Evolutionary conservation across 2,329 filamentous ascomycete species (phyloP).

Genomic region (Juglanconis juglandina): DNA sequence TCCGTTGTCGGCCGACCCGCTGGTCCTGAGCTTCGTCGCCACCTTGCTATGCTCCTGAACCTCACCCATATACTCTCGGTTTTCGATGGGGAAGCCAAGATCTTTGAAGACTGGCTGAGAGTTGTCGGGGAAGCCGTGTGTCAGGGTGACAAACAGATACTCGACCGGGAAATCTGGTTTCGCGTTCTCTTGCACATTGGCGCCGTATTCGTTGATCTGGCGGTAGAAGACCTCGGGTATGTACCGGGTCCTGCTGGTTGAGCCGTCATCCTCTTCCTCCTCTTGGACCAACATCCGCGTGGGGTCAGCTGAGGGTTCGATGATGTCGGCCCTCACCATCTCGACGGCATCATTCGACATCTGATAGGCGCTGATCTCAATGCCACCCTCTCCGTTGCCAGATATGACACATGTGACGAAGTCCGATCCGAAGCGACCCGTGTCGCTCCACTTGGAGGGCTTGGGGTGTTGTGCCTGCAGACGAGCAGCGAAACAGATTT

Average conservation of each 20-base stretch:
- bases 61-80: slow-evolving; percentile 81
- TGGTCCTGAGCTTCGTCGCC: slow-evolving; percentile 64
- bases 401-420: slow-evolving; percentile 96
- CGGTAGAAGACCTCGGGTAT: slow-evolving; percentile 98
- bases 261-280: slow-evolving; percentile 79
- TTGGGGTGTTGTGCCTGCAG: slow-evolving; percentile 87
- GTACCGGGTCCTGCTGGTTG: slow-evolving; percentile 69
- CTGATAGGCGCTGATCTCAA: slow-evolving; percentile 87
- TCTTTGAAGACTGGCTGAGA: slow-evolving; percentile 74
- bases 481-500: slow-evolving; percentile 84
- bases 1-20: slow-evolving; percentile 55
- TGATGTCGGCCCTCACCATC: slow-evolving; percentile 92
- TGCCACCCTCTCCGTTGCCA: slow-evolving; percentile 86
- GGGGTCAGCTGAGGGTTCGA: slow-evolving; percentile 92
- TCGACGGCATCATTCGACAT: slow-evolving; percentile 93
- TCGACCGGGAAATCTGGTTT: slow-evolving; percentile 96
- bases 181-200: slow-evolving; percentile 93
- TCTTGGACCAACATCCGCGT: slow-evolving; percentile 90
- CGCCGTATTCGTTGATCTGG: slow-evolving; percentile 91
- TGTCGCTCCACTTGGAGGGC: slow-evolving; percentile 94
- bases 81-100: slow-evolving; percentile 81
- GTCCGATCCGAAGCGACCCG: slow-evolving; percentile 87
- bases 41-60: slow-evolving; percentile 73
- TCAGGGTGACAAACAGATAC: slow-evolving; percentile 92
- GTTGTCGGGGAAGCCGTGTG: slow-evolving; percentile 87